Evolutionary conservation across 163 green algal genomes (phyloP).

Genomic region (Chlamydomonas reinhardtii): DNA sequence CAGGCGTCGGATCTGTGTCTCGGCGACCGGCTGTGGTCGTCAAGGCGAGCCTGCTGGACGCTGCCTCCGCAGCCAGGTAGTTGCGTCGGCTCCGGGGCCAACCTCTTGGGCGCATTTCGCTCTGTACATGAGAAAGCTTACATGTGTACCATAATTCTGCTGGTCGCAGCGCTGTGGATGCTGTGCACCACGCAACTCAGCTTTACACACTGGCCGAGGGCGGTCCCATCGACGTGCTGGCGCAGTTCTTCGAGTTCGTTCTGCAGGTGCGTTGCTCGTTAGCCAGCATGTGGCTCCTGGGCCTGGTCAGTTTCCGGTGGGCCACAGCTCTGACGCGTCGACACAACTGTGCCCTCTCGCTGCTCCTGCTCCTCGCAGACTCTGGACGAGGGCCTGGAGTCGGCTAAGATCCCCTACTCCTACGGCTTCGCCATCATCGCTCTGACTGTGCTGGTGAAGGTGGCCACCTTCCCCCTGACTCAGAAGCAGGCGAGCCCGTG

Average conservation of each 20-base stretch:
- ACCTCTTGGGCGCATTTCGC: not conserved
- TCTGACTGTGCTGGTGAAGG: slow-evolving; percentile 96
- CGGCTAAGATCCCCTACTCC: slow-evolving; percentile 88
- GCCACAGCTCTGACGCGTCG: no score
- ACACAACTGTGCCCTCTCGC: no score
- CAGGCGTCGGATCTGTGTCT: slow-evolving; percentile 33
- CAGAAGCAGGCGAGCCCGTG: slow-evolving; percentile 89
- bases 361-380: slow-evolving; percentile 8
- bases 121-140: not conserved
- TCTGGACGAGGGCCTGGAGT: slow-evolving; percentile 76
- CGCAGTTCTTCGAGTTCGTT: slow-evolving; percentile 36
- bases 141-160: not conserved
- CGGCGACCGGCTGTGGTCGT: slow-evolving; percentile 23
- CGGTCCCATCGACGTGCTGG: slow-evolving; percentile 44
- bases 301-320: no score
- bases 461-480: slow-evolving; percentile 93
- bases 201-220: slow-evolving; percentile 33
- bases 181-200: slow-evolving; percentile 26
- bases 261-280: slow-evolving; percentile 26
- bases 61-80: slow-evolving; percentile 41
- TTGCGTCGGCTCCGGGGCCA: not conserved
- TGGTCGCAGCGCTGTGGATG: slow-evolving; percentile 9
- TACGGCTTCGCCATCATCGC: slow-evolving; percentile 99
- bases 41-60: slow-evolving; percentile 38
- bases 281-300: no score